phyloP scores from a whole-genome alignment of 1,284 basidiomycete species.

The Ustilago shanxiensis region DNA sequence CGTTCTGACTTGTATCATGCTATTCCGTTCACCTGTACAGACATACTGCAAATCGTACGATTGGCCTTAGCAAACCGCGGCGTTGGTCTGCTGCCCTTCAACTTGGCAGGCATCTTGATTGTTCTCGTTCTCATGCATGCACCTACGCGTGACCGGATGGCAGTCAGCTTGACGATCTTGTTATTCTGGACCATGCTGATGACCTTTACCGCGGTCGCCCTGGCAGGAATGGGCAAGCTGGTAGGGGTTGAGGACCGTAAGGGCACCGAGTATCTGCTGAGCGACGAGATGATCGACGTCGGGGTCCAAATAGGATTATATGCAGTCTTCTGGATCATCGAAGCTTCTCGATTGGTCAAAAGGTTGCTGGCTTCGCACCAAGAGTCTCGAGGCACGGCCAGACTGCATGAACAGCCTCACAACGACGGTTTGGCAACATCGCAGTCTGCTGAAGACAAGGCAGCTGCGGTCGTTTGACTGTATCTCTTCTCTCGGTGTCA shows the following conservation, averaged over 20 bases:
- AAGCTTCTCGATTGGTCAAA: slow-evolving; percentile 19
- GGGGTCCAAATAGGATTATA: slow-evolving; percentile 52
- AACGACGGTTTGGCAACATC: slow-evolving; percentile 10
- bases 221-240: slow-evolving; percentile 39
- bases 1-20: not conserved
- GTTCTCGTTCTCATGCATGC: slow-evolving; percentile 49
- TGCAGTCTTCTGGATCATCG: slow-evolving; percentile 40
- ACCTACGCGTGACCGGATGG: slow-evolving; percentile 2
- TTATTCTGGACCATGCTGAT: slow-evolving; percentile 47
- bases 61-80: slow-evolving; percentile 56
- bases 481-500: not conserved
- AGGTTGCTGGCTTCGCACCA: not conserved
- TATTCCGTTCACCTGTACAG: slow-evolving; percentile 14
- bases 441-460: slow-evolving; percentile 23
- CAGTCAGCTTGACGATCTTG: slow-evolving; percentile 30
- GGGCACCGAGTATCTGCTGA: slow-evolving; percentile 49
- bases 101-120: slow-evolving; percentile 49
- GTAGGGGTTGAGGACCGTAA: slow-evolving; percentile 38
- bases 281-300: slow-evolving; percentile 56
- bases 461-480: not conserved
- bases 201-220: slow-evolving; percentile 46
- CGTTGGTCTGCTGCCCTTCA: slow-evolving; percentile 56
- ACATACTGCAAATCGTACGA: slow-evolving; percentile 57
- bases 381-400: slow-evolving; percentile 9
- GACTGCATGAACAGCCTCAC: slow-evolving; percentile 12